A percentile compares a stretch with the other conserved stretches of the same genome.
phyloP scores from a whole-genome alignment of 2,329 filamentous ascomycete genomes.

The Beauveria rudraprayagi region DNA sequence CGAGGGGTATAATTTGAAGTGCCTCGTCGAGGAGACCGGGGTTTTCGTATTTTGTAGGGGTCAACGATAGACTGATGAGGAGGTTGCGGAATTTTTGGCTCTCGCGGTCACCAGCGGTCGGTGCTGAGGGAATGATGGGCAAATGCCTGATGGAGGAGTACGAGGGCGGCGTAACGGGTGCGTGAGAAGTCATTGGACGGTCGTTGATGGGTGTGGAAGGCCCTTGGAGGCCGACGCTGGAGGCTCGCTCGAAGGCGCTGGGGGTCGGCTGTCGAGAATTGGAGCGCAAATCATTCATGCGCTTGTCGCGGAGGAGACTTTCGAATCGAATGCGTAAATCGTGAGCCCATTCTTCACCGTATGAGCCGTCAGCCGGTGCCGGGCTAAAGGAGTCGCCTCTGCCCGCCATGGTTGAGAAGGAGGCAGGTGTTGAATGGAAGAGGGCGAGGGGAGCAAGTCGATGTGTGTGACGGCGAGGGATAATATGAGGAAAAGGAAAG shows the following conservation, averaged over 20 bases:
- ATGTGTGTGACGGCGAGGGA: neutral
- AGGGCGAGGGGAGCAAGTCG: neutral
- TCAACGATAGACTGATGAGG: slow-evolving; percentile 76
- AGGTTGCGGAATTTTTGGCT: slow-evolving; percentile 74
- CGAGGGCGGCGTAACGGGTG: slow-evolving; percentile 35
- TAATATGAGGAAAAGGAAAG: slow-evolving; percentile 6
- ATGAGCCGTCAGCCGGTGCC: slow-evolving; percentile 29
- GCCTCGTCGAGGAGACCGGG: slow-evolving; percentile 90
- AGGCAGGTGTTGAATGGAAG: neutral
- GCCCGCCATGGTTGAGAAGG: slow-evolving; percentile 28
- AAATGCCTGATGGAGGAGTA: slow-evolving; percentile 43
- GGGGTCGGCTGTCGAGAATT: slow-evolving; percentile 51
- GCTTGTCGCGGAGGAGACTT: slow-evolving; percentile 74
- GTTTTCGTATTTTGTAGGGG: slow-evolving; percentile 92
- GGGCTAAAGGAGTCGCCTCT: slow-evolving; percentile 27
- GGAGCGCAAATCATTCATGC: slow-evolving; percentile 66
- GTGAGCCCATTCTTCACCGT: slow-evolving; percentile 67
- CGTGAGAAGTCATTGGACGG: slow-evolving; percentile 41
- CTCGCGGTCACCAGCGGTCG: slow-evolving; percentile 53
- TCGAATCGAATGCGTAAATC: slow-evolving; percentile 80
- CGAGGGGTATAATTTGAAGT: slow-evolving; percentile 74
- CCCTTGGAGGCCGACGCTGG: slow-evolving; percentile 38
- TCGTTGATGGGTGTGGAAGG: slow-evolving; percentile 29
- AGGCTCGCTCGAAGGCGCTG: slow-evolving; percentile 40
- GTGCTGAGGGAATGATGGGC: slow-evolving; percentile 60